Evolutionary conservation across 169 alveolate genomes (phyloP).

Genomic region (Plasmodium cynomolgi): DNA sequence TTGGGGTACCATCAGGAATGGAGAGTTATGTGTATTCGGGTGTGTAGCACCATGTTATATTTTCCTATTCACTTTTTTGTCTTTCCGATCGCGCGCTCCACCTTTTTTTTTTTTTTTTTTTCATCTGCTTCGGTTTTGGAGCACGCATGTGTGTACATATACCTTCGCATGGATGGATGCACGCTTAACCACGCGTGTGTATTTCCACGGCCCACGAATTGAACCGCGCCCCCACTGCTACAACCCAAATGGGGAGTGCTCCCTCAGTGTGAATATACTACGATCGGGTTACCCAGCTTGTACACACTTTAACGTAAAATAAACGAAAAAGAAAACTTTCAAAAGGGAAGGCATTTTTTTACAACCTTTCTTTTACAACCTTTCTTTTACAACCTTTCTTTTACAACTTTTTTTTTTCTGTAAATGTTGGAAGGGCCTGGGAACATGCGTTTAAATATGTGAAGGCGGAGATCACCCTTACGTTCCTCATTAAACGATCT

Average conservation of each 20-base stretch:
- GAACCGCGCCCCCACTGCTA: not conserved
- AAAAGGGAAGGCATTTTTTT: not conserved
- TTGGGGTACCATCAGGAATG: not conserved
- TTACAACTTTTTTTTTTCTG: not conserved
- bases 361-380: not conserved
- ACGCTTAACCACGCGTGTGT: not conserved
- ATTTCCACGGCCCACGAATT: not conserved
- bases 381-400: not conserved
- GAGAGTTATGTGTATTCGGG: not conserved
- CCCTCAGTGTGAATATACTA: not conserved
- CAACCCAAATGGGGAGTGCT: not conserved
- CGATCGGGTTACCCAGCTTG: not conserved
- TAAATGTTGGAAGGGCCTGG: not conserved
- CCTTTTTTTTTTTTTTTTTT: not conserved
- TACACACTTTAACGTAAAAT: not conserved
- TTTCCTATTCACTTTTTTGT: not conserved
- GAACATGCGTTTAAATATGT: not conserved
- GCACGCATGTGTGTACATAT: not conserved
- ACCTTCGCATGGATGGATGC: not conserved
- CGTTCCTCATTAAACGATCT: not conserved
- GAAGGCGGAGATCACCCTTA: not conserved
- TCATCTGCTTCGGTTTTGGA: not conserved
- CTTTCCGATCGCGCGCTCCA: not conserved
- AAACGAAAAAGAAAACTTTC: not conserved
- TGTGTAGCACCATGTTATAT: not conserved